phyloP scores from a whole-genome alignment of 352 stramenopile genomes.

The Globisporangium spinosum region DNA sequence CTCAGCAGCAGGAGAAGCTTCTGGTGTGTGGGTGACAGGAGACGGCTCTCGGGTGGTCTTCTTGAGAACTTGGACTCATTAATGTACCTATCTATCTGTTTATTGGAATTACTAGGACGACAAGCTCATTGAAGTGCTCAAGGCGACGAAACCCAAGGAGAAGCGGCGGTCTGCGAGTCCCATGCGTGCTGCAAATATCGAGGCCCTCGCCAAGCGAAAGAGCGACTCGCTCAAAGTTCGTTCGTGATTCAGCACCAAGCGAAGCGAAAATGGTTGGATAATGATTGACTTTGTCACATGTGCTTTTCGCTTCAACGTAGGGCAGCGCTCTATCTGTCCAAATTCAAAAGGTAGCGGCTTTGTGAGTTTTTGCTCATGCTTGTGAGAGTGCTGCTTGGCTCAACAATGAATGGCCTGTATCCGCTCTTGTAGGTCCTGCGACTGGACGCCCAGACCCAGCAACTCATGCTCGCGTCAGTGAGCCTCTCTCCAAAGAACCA shows the following conservation, averaged over 20 bases:
- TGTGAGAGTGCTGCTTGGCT: neutral
- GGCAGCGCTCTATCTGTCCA: slow-evolving; percentile 28
- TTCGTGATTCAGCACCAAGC: neutral
- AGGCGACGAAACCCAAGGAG: slow-evolving; percentile 16
- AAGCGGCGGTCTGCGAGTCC: neutral
- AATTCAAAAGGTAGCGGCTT: slow-evolving; percentile 31
- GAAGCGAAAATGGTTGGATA: neutral
- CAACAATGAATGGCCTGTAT: neutral
- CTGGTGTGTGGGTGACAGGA: slow-evolving; percentile 19
- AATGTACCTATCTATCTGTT: neutral
- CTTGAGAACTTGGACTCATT: neutral
- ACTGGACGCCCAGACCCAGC: slow-evolving; percentile 32
- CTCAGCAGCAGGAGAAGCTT: slow-evolving; percentile 22
- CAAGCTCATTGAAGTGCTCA: slow-evolving; percentile 38
- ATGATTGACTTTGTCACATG: neutral
- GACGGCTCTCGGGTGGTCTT: no score
- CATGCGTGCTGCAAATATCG: neutral
- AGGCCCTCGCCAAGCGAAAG: slow-evolving; percentile 5
- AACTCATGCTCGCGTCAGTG: slow-evolving; percentile 33
- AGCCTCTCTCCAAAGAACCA: neutral
- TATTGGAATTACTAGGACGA: slow-evolving; percentile 22
- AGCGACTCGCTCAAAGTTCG: slow-evolving; percentile 3
- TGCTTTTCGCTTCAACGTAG: slow-evolving; percentile 3
- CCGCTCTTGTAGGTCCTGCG: slow-evolving; percentile 22
- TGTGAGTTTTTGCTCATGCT: neutral